Evolutionary conservation across 1,139 yeast genomes (phyloP).

Genomic region (Taphrina pruni): DNA sequence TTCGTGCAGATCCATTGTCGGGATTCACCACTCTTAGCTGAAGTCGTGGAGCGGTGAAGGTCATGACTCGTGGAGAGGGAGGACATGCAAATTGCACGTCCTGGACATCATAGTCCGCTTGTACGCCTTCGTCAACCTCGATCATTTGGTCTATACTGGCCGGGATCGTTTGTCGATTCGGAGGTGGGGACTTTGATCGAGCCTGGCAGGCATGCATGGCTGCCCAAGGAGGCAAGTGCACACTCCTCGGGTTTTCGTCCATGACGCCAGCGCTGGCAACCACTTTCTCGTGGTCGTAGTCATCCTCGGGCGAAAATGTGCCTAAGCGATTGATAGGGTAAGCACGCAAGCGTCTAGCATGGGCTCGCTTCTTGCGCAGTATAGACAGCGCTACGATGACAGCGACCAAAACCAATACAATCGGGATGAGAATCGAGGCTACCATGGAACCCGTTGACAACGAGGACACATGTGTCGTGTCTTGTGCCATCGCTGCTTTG

Average conservation of each 20-base stretch:
- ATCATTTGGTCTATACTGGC: conserved; percentile 22
- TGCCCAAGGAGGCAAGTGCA: conserved; percentile 36
- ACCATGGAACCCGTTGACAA: conserved; percentile 17
- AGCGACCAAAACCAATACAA: conserved; percentile 1
- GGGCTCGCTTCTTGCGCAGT: conserved; percentile 1
- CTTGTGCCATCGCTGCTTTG: not conserved
- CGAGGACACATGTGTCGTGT: not conserved
- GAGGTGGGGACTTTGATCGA: conserved; percentile 26
- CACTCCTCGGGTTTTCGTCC: not conserved
- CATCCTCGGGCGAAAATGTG: conserved; percentile 16
- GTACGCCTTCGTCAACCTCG: not conserved
- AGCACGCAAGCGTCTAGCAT: not conserved
- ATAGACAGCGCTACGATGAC: not conserved
- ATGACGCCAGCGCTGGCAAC: not conserved
- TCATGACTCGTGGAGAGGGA: conserved; percentile 16
- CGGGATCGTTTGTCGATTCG: not conserved
- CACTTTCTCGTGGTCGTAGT: conserved; percentile 4
- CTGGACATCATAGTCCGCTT: conserved; percentile 18
- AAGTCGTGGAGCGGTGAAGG: conserved; percentile 35
- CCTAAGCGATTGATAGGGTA: conserved; percentile 15
- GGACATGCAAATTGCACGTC: conserved; percentile 36
- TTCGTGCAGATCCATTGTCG: conserved; percentile 6
- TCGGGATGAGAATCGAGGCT: conserved; percentile 6
- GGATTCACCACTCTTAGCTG: conserved; percentile 37
- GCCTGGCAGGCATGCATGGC: conserved; percentile 39